A percentile compares a stretch with the other conserved stretches of the same genome.
phyloP scores from a whole-genome alignment of 2,329 filamentous ascomycete genomes.

The Pleomassaria siparia region DNA sequence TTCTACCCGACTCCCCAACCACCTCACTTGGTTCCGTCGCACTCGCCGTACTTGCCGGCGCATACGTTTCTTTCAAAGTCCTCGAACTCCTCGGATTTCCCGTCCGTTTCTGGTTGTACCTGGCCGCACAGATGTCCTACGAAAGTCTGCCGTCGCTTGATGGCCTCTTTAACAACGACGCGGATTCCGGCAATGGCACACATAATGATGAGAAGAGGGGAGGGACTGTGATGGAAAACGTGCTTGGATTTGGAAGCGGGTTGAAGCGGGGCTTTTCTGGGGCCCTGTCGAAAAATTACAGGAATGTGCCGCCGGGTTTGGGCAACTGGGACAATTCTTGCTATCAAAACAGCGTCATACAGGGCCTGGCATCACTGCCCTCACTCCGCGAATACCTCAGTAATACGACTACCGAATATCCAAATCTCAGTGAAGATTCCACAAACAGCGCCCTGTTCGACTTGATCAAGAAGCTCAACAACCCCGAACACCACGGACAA shows the following conservation, averaged over 20 bases:
- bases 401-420: conserved; percentile 32
- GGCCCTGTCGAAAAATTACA: conserved; percentile 35
- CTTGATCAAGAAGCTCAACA: conserved; percentile 70
- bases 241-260: conserved; percentile 43
- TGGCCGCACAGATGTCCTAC: conserved; percentile 41
- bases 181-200: conserved; percentile 14
- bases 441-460: conserved; percentile 61
- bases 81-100: conserved; percentile 34
- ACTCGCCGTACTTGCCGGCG: conserved; percentile 21
- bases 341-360: conserved; percentile 95
- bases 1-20: background rate
- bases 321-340: conserved; percentile 95
- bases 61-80: conserved; percentile 31
- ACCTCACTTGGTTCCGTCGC: conserved; percentile 16
- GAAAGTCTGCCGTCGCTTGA: background rate
- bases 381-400: conserved; percentile 68
- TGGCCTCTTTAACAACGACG: background rate
- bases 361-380: conserved; percentile 72
- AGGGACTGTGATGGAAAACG: conserved; percentile 28
- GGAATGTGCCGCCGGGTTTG: conserved; percentile 60
- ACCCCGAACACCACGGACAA: conserved; percentile 68
- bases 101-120: conserved; percentile 53
- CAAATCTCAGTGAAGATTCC: conserved; percentile 41
- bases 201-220: conserved; percentile 18
- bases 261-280: conserved; percentile 40